phyloP scores from a whole-genome alignment of 352 stramenopile genomes.

The Pythium monospermum region DNA sequence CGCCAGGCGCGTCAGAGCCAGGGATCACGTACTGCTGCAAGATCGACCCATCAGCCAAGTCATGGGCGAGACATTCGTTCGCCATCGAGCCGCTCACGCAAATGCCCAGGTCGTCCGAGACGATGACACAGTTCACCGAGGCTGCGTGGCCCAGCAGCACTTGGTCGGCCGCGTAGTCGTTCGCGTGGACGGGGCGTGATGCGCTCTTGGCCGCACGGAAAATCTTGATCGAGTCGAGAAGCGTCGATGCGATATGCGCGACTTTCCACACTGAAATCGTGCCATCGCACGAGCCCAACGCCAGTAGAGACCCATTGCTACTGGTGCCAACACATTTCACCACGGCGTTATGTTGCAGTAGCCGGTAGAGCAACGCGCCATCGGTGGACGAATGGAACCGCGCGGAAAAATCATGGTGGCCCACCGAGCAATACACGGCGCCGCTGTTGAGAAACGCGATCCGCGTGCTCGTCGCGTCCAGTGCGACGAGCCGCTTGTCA shows the following conservation, averaged over 20 bases:
- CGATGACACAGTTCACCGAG: conserved; percentile 52
- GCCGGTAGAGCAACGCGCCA: conserved; percentile 58
- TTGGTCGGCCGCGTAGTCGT: conserved; percentile 73
- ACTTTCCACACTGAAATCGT: conserved; percentile 83
- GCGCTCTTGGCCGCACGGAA: conserved; percentile 49
- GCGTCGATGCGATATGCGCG: conserved; percentile 50
- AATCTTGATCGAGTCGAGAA: conserved; percentile 74
- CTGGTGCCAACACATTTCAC: conserved; percentile 62
- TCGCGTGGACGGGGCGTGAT: conserved; percentile 59
- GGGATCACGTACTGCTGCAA: conserved; percentile 45
- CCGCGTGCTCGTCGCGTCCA: conserved; percentile 4
- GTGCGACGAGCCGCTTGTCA: conserved; percentile 34
- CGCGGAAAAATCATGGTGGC: conserved; percentile 71
- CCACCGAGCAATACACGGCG: conserved; percentile 55
- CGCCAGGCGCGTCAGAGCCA: conserved; percentile 35
- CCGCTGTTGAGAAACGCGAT: conserved; percentile 54
- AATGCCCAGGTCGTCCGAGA: conserved; percentile 68
- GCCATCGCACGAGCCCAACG: conserved; percentile 55
- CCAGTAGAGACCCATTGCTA: conserved; percentile 38
- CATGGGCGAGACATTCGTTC: conserved; percentile 67
- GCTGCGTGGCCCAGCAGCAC: conserved; percentile 66
- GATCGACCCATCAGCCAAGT: conserved; percentile 62
- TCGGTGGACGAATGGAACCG: conserved; percentile 71
- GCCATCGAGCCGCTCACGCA: conserved; percentile 63
- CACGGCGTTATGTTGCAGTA: conserved; percentile 67